A percentile compares a stretch with the other conserved stretches of the same genome.
Conservation (phyloP, 495 filamentous ascomycete genomes). For the Talaromyces adpressus region DNA sequence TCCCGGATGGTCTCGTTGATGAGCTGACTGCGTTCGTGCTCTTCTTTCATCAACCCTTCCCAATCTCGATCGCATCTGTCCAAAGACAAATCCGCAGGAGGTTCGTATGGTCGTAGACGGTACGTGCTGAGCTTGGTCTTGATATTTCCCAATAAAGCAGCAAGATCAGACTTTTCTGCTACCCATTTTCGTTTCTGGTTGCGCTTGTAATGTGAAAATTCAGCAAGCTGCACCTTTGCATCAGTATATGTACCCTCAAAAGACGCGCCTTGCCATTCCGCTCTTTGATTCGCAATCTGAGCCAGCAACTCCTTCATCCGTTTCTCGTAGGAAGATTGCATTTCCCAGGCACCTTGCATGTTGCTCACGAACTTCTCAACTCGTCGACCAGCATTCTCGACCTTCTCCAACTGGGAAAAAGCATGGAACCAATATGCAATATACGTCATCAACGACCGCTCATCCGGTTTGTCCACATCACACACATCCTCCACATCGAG, state of each 20-base stretch:
- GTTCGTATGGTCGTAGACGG: constrained; percentile 81
- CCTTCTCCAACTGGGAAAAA: constrained; percentile 95
- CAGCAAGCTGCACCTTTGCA: constrained; percentile 74
- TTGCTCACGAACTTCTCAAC: constrained; percentile 98
- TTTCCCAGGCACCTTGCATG: constrained; percentile 99
- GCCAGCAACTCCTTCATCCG: constrained; percentile 75
- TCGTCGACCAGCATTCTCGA: constrained; percentile 91
- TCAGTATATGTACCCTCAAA: constrained; percentile 92
- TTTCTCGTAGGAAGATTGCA: constrained; percentile 92
- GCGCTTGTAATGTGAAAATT: constrained; percentile 82
- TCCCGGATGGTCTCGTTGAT: constrained; percentile 98
- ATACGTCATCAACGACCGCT: constrained; percentile 96
- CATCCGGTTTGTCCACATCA: constrained; percentile 91
- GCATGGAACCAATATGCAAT: constrained; percentile 99
- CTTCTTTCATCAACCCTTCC: constrained; percentile 66
- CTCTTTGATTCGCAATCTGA: constrained; percentile 63
- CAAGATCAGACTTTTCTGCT: constrained; percentile 91
- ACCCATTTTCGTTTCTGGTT: constrained; percentile 91
- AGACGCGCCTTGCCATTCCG: constrained; percentile 66
- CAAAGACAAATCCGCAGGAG: constrained; percentile 69
- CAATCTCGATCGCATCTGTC: constrained; percentile 80
- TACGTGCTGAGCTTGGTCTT: constrained; percentile 97
- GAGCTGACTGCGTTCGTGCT: constrained; percentile 78
- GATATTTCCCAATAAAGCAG: constrained; percentile 92
- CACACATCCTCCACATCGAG: constrained; percentile 98